These are phyloP conservation scores for Chytriomyces sp. DNA, from an alignment of 192 early-diverging fungal genomes.

Conservation along the genomic window DNA sequence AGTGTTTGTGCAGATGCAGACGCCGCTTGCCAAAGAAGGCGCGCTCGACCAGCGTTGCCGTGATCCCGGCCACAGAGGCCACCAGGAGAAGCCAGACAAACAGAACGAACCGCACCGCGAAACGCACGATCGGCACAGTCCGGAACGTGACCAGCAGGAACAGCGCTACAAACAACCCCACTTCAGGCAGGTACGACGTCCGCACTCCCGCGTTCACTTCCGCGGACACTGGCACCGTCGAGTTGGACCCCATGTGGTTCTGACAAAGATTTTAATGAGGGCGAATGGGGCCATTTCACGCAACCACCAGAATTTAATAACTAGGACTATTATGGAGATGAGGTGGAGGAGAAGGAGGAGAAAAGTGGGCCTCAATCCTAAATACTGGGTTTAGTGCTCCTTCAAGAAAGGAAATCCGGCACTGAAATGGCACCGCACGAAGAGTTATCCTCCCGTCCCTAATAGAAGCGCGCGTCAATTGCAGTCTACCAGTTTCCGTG, in stretches of 20 bases:
- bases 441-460: too few relatives aligned
- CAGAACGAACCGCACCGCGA: background rate
- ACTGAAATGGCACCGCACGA: too few relatives aligned
- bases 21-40: background rate
- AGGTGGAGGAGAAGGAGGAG: too few relatives aligned
- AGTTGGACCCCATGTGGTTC: background rate
- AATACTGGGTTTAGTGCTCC: too few relatives aligned
- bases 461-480: too few relatives aligned
- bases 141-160: background rate
- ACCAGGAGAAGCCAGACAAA: background rate
- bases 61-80: background rate
- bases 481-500: too few relatives aligned
- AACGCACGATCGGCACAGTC: background rate
- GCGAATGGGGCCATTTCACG: too few relatives aligned
- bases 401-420: too few relatives aligned
- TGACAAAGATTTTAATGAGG: too few relatives aligned
- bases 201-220: background rate
- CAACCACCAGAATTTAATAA: too few relatives aligned
- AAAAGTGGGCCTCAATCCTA: too few relatives aligned
- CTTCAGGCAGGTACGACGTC: background rate
- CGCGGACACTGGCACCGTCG: background rate
- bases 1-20: constrained; percentile 4
- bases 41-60: background rate
- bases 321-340: too few relatives aligned
- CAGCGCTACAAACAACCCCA: background rate